Evolutionary conservation across 2,329 filamentous ascomycete species (phyloP).

Genomic region (Emericellopsis cladophorae): DNA sequence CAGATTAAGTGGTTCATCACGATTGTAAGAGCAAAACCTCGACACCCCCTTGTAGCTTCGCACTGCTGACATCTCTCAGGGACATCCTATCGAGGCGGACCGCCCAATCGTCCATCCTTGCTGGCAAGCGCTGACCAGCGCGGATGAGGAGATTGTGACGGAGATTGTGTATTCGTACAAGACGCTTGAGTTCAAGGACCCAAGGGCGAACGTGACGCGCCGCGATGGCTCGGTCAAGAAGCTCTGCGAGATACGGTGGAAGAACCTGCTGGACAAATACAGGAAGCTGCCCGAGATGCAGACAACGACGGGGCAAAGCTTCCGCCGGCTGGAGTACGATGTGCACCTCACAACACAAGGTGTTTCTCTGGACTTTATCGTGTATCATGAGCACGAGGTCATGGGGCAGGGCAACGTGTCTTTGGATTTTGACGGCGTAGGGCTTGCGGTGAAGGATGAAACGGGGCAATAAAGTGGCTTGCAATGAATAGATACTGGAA

Average conservation of each 20-base stretch:
- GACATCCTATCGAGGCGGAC: too few relatives aligned
- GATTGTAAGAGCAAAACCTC: conserved; percentile 7
- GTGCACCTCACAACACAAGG: conserved; percentile 10
- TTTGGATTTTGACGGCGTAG: conserved; percentile 8
- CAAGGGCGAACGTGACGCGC: too few relatives aligned
- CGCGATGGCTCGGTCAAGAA: too few relatives aligned
- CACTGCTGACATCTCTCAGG: too few relatives aligned
- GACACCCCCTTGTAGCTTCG: too few relatives aligned
- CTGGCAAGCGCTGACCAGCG: background rate
- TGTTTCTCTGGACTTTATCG: conserved; percentile 8
- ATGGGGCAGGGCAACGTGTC: conserved; percentile 8
- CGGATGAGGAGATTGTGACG: background rate
- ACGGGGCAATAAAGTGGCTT: too few relatives aligned
- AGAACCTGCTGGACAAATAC: too few relatives aligned
- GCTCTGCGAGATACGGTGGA: too few relatives aligned
- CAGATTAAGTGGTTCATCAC: conserved; percentile 18
- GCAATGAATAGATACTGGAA: background rate
- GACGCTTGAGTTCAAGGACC: too few relatives aligned
- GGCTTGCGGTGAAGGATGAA: too few relatives aligned
- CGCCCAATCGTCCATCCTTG: background rate
- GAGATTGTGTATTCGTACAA: conserved; percentile 1
- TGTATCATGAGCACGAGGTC: conserved; percentile 5
- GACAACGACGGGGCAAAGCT: conserved; percentile 5
- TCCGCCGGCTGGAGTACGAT: background rate
- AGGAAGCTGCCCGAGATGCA: conserved; percentile 4